Base-by-base conservation (phyloP, 257 asterid genomes). In the Solanum piurae region DNA sequence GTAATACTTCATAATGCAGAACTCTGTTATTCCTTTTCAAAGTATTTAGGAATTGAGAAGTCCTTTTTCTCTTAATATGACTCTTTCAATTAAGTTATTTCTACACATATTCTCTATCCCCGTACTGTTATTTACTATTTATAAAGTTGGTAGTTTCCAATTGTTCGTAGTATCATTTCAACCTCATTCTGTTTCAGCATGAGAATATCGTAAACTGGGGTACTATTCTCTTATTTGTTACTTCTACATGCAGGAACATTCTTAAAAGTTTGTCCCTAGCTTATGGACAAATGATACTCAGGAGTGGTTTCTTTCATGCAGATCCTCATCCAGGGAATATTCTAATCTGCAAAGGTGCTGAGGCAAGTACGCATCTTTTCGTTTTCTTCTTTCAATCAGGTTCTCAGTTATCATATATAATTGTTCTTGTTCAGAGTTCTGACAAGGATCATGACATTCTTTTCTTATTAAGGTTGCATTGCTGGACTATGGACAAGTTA, bases 291-390 rank as follows among this genome's bases (percentile, higher is more conserved):
- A 97, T 97, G 99, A 96, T 97, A 89, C 91, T 96, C 88, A 93
- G 84, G 94, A 97, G 98, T 90, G 99, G 99, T 84, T 97, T 92
- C 95, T 97, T 97, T 91, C 99, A 97, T 88, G 99, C 99, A 3
- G 99, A 97, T 90, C 99, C 99, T 88, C 99, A 97, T 92, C 98
- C 99, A 20, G 99, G 99, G 87, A 97, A 97, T 91, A 96, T 97
- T 93, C 91, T 97, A 90, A 96, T 97, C 80, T 96, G 99, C 88
- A 92, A 91, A 90, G 99, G 98, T 90, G 95, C 99, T 60, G 94
- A 96, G 98, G 99, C 90, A 87, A 93, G 94, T 86, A 69, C 12
- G 29, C 58, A 29, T 80, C 68, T 44, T 27, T 18, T 25, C 37
- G 4, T 80, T 80, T 80, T 46, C 68, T 80, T 46, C 29, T 80